Percentiles rank a stretch among this genome's conserved stretches.
Conservation (phyloP, 352 stramenopile species). For the Phytophthora colocasiae region DNA sequence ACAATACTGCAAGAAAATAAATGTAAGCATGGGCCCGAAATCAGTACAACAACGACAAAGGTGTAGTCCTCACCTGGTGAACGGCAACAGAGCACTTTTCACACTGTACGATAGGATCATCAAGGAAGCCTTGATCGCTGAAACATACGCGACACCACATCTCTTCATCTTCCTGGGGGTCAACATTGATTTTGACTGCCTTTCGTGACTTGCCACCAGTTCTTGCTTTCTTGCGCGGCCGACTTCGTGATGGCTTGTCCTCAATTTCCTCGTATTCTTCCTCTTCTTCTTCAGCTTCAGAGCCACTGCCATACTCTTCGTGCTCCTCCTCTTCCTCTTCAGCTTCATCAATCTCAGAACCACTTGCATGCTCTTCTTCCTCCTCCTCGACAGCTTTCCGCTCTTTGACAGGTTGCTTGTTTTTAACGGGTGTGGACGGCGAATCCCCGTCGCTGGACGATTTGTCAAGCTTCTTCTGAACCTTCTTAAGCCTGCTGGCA, state of each 20-base stretch:
- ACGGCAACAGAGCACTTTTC: constrained; percentile 86
- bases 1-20: constrained; percentile 70
- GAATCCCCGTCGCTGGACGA: constrained; percentile 13
- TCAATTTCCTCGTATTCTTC: constrained; percentile 52
- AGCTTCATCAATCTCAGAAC: constrained; percentile 43
- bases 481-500: constrained; percentile 42
- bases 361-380: constrained; percentile 53
- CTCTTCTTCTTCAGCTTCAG: constrained; percentile 61
- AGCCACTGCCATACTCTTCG: constrained; percentile 30
- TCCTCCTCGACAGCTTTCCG: constrained; percentile 35
- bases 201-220: constrained; percentile 27
- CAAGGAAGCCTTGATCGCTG: constrained; percentile 86
- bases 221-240: constrained; percentile 45
- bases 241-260: constrained; percentile 40
- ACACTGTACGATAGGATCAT: constrained; percentile 90
- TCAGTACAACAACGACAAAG: neutral
- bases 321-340: constrained; percentile 28
- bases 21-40: constrained; percentile 1
- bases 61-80: constrained; percentile 65
- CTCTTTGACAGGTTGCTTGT: constrained; percentile 13
- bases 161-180: constrained; percentile 78
- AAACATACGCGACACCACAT: constrained; percentile 93
- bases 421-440: constrained; percentile 18
- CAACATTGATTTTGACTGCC: constrained; percentile 36
- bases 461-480: constrained; percentile 55